Evolutionary conservation across 2,329 filamentous ascomycete species (phyloP), one percentile per base, ranked within the genome.

Genomic region (Diaporthe helianthi): DNA sequence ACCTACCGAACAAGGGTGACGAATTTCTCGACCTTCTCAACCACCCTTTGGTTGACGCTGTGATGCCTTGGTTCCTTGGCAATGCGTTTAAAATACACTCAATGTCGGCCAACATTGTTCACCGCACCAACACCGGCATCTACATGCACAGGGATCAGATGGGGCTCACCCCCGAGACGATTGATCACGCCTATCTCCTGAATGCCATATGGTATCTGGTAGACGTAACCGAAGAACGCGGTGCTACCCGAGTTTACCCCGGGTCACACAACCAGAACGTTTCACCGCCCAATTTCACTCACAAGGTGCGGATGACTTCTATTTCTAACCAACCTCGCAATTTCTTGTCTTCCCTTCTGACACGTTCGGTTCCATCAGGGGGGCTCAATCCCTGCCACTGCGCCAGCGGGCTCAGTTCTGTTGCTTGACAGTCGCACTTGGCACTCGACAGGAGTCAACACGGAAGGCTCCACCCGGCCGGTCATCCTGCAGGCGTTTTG

Each of bases 191-290:
- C 12, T 74, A 38, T 73, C 46, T 76, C 75, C 9, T 75, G 44
- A 75, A 76, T 54, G 72, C 75, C 54, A 72, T 74, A 64, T 76
- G 63, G 55, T 76, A 71, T 54, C 72, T 79, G 0, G 74, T 74
- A 1, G 79, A 82, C 52, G 76, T 73, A 10, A 78, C 76, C 4
- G 78, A 80, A 51, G 76, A 73, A 44, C 76, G 74, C 64, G 76
- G 75, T 33, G 75, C 61, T 31, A 77, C 76, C 5, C 71, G 78
- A 71, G 75, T 76, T 72, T 68, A 78, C 38, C 75, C 75, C 1
- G 72, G 66, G 2, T 73, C 71, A 8, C 75, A 76, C 13, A 12
- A 38, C 33, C 10, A 7, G 13, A 38, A 38, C 9, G 33, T 38
- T 8, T 8, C 33, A 10, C 33, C 33, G n/a, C n/a, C n/a, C n/a